A percentile compares a stretch with the other conserved stretches of the same genome.
Conservation (phyloP, 306 rosid species). For the Sechiopsis laciniata region DNA sequence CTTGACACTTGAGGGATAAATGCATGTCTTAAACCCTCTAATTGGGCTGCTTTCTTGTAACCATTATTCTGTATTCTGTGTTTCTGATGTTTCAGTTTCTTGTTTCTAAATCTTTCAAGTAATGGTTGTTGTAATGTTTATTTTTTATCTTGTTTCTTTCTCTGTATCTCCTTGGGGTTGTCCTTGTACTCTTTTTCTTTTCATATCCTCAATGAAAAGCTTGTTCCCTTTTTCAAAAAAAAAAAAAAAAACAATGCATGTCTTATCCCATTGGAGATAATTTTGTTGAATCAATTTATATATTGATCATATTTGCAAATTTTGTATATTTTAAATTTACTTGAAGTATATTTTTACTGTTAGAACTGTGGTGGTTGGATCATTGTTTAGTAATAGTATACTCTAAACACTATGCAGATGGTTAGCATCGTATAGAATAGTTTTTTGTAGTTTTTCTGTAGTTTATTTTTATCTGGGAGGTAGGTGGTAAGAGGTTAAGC, state of each 20-base stretch:
- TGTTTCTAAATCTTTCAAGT: too few relatives aligned
- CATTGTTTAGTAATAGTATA: background rate
- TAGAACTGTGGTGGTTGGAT: background rate
- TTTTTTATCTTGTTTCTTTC: too few relatives aligned
- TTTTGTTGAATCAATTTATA: background rate
- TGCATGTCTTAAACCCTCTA: slow-evolving; percentile 1
- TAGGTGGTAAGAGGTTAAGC: background rate
- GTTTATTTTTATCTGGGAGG: background rate
- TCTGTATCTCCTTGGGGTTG: too few relatives aligned
- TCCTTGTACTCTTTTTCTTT: too few relatives aligned
- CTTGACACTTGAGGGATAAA: background rate
- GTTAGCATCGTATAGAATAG: background rate
- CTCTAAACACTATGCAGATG: background rate
- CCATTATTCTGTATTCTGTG: too few relatives aligned
- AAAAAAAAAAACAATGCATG: too few relatives aligned
- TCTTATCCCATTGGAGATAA: background rate
- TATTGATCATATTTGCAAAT: background rate
- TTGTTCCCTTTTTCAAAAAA: too few relatives aligned
- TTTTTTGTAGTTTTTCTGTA: background rate
- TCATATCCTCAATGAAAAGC: too few relatives aligned
- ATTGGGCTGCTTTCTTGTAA: too few relatives aligned
- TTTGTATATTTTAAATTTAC: background rate
- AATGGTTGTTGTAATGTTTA: too few relatives aligned
- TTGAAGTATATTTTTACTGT: background rate
- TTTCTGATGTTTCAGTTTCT: too few relatives aligned